A percentile compares a stretch with the other conserved stretches of the same genome.
phyloP scores from a whole-genome alignment of 345 rosid species.

The Eucalyptus tenuipes region DNA sequence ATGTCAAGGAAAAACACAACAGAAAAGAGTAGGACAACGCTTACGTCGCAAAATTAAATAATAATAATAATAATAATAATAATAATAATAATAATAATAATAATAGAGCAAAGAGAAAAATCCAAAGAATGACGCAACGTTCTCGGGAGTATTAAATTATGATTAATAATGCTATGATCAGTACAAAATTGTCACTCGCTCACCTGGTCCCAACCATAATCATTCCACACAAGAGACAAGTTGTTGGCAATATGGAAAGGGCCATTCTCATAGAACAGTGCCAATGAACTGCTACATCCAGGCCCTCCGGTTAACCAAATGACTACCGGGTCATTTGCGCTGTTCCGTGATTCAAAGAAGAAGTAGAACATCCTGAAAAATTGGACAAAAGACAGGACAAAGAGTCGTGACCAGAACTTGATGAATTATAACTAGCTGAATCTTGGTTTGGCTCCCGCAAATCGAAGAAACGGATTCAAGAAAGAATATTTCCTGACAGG shows the following conservation, averaged over 20 bases:
- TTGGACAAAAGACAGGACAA: background rate
- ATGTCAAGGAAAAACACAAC: background rate
- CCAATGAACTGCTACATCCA: constrained; percentile 80
- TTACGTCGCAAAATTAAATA: background rate
- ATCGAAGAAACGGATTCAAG: background rate
- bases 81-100: background rate
- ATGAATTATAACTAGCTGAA: background rate
- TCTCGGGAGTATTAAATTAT: background rate
- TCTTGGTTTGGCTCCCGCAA: background rate
- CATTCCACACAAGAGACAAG: constrained; percentile 66
- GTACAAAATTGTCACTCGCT: background rate
- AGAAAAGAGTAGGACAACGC: background rate
- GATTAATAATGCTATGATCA: background rate
- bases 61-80: too few relatives aligned
- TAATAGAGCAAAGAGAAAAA: background rate
- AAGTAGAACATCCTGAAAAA: constrained; percentile 10
- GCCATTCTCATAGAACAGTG: constrained; percentile 82
- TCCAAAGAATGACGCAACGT: background rate
- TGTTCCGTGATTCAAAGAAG: constrained; percentile 62
- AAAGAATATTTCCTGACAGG: background rate
- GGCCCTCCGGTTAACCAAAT: constrained; percentile 94
- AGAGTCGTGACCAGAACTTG: background rate
- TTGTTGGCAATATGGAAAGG: constrained; percentile 52
- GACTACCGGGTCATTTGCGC: constrained; percentile 58
- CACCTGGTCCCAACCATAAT: constrained; percentile 86